Conservation (phyloP, 2,329 filamentous ascomycete genomes). For the Clonostachys sp. region DNA sequence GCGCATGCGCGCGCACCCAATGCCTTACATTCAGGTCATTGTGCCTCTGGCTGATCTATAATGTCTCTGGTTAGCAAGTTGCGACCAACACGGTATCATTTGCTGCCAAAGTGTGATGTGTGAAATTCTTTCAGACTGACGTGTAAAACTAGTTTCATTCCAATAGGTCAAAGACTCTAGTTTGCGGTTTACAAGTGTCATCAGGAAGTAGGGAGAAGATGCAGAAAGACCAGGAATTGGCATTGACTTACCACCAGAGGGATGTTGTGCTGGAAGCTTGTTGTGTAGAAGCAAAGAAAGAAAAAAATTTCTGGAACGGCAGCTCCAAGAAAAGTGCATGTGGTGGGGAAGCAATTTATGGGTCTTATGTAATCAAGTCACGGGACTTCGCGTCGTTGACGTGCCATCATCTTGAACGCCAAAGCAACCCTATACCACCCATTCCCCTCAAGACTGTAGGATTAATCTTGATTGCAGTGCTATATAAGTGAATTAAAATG, state of each 20-base stretch:
- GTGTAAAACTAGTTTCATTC: conserved; percentile 85
- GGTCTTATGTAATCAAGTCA: conserved; percentile 15
- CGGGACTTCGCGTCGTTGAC: conserved; percentile 19
- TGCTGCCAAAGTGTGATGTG: conserved; percentile 6
- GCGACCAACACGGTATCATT: too few relatives aligned
- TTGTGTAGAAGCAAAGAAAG: conserved; percentile 13
- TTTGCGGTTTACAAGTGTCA: conserved; percentile 84
- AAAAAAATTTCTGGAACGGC: conserved; percentile 13
- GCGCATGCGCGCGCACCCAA: too few relatives aligned
- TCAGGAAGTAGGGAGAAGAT: conserved; percentile 47
- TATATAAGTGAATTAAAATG: conserved; percentile 30
- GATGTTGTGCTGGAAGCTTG: neutral
- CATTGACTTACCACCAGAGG: conserved; percentile 8
- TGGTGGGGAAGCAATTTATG: conserved; percentile 5
- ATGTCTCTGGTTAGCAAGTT: too few relatives aligned
- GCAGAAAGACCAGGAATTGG: conserved; percentile 5
- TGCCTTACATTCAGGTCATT: too few relatives aligned
- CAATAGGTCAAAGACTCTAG: conserved; percentile 95
- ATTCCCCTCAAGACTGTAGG: too few relatives aligned
- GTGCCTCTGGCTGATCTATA: too few relatives aligned
- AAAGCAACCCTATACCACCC: too few relatives aligned
- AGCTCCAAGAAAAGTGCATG: conserved; percentile 6
- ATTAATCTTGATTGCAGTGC: neutral
- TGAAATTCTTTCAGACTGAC: conserved; percentile 74
- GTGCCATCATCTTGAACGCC: neutral